Evolutionary conservation across 345 rosid species (phyloP).

Genomic region (Brassica juncea): DNA sequence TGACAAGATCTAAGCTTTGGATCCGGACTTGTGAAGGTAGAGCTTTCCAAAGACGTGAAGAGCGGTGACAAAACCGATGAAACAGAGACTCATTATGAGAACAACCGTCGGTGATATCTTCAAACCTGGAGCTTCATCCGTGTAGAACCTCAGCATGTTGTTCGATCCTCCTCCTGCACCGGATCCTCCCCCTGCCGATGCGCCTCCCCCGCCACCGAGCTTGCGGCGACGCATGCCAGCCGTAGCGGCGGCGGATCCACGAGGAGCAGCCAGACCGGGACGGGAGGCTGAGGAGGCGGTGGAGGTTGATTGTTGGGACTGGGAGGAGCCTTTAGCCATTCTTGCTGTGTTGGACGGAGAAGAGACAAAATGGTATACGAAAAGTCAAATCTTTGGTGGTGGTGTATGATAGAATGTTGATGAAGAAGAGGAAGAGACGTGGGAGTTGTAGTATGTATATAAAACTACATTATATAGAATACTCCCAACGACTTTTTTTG

Average conservation of each 20-base stretch:
- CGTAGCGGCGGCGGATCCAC: conserved; percentile 88
- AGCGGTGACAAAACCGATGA: conserved; percentile 92
- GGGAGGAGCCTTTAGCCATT: conserved; percentile 85
- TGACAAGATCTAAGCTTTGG: conserved; percentile 42
- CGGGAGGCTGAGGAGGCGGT: conserved; percentile 58
- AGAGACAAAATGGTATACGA: background rate
- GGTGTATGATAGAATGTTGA: background rate
- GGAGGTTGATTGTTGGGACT: conserved; percentile 66
- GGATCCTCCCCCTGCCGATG: conserved; percentile 42
- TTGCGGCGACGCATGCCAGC: conserved; percentile 95
- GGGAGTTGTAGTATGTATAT: background rate
- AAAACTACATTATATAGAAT: background rate
- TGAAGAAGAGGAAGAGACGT: conserved; percentile 27
- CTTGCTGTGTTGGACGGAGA: conserved; percentile 15
- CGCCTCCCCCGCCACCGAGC: conserved; percentile 43
- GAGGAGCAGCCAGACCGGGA: conserved; percentile 73
- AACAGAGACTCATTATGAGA: conserved; percentile 91
- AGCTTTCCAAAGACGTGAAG: conserved; percentile 94
- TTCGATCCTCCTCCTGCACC: conserved; percentile 43
- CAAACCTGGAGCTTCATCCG: conserved; percentile 86
- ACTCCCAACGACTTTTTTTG: conserved; percentile 22
- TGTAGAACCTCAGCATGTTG: conserved; percentile 95
- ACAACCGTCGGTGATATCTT: conserved; percentile 94
- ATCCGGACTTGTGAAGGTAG: conserved; percentile 64
- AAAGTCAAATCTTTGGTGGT: conserved; percentile 12